Evolutionary conservation across 208 protist species (phyloP).

Genomic region (Herpetomonas samuelpessoai): DNA sequence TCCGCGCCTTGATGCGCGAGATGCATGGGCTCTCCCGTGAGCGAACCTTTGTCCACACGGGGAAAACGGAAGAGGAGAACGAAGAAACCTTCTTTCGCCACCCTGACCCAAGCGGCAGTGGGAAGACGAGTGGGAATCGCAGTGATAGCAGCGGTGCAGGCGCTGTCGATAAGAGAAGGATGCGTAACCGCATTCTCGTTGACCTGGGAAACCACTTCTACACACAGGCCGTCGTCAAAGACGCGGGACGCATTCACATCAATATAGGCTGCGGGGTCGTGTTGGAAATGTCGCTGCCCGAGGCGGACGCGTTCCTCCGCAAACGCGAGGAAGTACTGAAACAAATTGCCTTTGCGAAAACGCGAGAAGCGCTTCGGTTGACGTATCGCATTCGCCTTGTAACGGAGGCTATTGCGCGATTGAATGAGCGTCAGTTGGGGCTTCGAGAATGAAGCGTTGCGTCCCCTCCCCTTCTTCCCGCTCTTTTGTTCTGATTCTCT

Average conservation of each 20-base stretch:
- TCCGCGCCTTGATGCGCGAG: slow-evolving; percentile 60
- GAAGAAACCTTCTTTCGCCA: not conserved
- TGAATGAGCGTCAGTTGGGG: slow-evolving; percentile 37
- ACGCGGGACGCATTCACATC: slow-evolving; percentile 44
- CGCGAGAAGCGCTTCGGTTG: slow-evolving; percentile 55
- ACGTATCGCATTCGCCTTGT: slow-evolving; percentile 83
- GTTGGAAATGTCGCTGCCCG: slow-evolving; percentile 55
- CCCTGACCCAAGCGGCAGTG: not conserved
- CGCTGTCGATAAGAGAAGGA: not conserved
- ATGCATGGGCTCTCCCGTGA: slow-evolving; percentile 53
- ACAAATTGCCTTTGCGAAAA: slow-evolving; percentile 23
- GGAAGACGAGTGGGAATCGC: not conserved
- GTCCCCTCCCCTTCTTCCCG: not conserved
- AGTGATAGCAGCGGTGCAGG: not conserved
- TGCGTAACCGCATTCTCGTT: slow-evolving; percentile 65
- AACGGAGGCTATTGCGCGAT: slow-evolving; percentile 58
- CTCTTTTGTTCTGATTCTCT: not conserved
- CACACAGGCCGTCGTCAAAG: slow-evolving; percentile 39
- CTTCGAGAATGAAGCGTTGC: not conserved
- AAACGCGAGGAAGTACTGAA: slow-evolving; percentile 56
- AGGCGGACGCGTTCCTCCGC: slow-evolving; percentile 46
- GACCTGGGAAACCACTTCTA: slow-evolving; percentile 82
- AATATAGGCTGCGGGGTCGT: slow-evolving; percentile 84
- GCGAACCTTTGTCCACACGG: slow-evolving; percentile 29
- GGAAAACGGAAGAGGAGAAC: slow-evolving; percentile 6